A percentile compares a stretch with the other conserved stretches of the same genome.
Conservation (phyloP, 192 early-diverging fungal species). For the Gryganskiella cystojenkinii region DNA sequence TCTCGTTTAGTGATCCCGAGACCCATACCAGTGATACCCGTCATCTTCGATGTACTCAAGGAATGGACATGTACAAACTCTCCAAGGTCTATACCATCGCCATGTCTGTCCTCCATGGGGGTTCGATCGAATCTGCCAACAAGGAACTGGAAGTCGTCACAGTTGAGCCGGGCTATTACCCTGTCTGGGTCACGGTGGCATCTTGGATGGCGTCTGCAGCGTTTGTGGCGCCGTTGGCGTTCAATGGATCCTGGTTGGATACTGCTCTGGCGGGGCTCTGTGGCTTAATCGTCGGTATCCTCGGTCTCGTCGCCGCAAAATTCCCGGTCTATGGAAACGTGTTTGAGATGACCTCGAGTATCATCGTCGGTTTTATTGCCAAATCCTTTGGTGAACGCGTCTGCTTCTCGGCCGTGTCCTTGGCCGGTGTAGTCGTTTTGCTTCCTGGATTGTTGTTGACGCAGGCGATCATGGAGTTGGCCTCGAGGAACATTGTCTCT, state of each 20-base stretch:
- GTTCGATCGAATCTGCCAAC: constrained; percentile 65
- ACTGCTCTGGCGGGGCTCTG: constrained; percentile 53
- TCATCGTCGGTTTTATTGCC: constrained; percentile 70
- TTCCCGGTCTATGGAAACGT: constrained; percentile 74
- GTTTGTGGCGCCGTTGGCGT: constrained; percentile 65
- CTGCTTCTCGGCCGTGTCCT: constrained; percentile 70
- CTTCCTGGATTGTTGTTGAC: constrained; percentile 85
- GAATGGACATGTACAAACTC: constrained; percentile 77
- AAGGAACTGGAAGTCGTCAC: constrained; percentile 64
- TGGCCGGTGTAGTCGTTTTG: constrained; percentile 70
- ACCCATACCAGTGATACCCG: constrained; percentile 83
- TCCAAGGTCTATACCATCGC: constrained; percentile 71
- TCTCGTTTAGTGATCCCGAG: constrained; percentile 79
- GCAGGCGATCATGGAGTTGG: constrained; percentile 86
- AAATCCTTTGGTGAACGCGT: constrained; percentile 67
- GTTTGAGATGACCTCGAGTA: constrained; percentile 76
- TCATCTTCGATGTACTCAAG: constrained; percentile 65
- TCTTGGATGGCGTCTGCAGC: constrained; percentile 53
- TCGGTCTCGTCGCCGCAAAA: constrained; percentile 71
- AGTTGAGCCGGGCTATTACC: constrained; percentile 48
- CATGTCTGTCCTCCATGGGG: constrained; percentile 72
- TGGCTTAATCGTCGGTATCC: constrained; percentile 64
- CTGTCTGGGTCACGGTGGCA: constrained; percentile 48
- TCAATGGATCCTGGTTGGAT: constrained; percentile 65
- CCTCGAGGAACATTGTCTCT: constrained; percentile 87